Evolutionary conservation across 1,284 basidiomycete species (phyloP).

Genomic region (Ceratobasidium sp.): DNA sequence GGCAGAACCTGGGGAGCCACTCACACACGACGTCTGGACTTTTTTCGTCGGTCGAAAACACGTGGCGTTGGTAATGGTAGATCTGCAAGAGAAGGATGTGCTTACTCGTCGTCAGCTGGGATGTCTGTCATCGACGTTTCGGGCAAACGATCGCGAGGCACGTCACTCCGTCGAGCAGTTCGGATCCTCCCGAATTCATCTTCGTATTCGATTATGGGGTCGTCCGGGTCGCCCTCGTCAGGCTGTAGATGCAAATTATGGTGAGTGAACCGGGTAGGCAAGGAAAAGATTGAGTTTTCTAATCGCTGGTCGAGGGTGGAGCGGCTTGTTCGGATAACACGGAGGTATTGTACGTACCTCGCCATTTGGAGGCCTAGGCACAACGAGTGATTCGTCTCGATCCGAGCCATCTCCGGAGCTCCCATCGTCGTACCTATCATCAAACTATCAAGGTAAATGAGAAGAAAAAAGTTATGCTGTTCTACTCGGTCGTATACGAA

Average conservation of each 20-base stretch:
- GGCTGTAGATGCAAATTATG: constrained; percentile 7
- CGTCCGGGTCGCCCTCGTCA: constrained; percentile 52
- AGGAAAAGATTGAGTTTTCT: not conserved
- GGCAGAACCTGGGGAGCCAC: not conserved
- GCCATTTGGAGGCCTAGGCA: constrained; percentile 56
- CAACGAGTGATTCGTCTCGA: constrained; percentile 70
- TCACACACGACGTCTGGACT: constrained; percentile 30
- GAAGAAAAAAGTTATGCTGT: not conserved
- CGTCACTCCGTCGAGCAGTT: constrained; percentile 70
- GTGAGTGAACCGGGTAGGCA: constrained; percentile 8
- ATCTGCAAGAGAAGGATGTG: constrained; percentile 42
- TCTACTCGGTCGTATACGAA: constrained; percentile 52
- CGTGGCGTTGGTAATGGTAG: constrained; percentile 34
- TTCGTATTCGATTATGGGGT: constrained; percentile 82
- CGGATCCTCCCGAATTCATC: constrained; percentile 85
- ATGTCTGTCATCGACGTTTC: constrained; percentile 52
- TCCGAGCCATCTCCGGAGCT: constrained; percentile 57
- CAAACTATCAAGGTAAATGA: constrained; percentile 54
- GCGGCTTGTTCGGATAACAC: constrained; percentile 6
- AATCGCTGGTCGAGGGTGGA: not conserved
- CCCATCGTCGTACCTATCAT: constrained; percentile 47
- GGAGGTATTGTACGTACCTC: constrained; percentile 50
- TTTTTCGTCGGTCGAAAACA: not conserved
- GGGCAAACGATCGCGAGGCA: constrained; percentile 67
- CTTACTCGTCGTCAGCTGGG: constrained; percentile 62